Percentiles rank a stretch among this genome's conserved stretches.
Evolutionary conservation across 2,329 filamentous ascomycete species (phyloP).

Genomic region (Corynespora cassiicola): DNA sequence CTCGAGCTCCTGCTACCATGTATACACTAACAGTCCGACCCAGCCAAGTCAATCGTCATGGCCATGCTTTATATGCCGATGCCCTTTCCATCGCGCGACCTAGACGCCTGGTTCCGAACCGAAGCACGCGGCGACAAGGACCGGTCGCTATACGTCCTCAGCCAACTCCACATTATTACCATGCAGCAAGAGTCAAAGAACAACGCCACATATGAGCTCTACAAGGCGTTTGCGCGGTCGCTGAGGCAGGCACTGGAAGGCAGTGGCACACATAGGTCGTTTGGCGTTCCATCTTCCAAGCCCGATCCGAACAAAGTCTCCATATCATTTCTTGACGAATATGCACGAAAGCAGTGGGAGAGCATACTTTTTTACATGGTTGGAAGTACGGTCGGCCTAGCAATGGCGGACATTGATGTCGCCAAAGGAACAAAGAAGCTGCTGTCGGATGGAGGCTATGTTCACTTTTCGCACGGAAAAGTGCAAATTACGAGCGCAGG

Average conservation of each 20-base stretch:
- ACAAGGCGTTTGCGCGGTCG: slow-evolving; percentile 81
- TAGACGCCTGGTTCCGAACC: slow-evolving; percentile 86
- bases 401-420: slow-evolving; percentile 54
- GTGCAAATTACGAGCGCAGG: slow-evolving; percentile 88
- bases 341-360: slow-evolving; percentile 91
- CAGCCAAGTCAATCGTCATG: slow-evolving; percentile 96
- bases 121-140: slow-evolving; percentile 77
- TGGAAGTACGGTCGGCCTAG: slow-evolving; percentile 66
- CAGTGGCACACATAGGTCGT: slow-evolving; percentile 83
- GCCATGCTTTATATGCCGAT: slow-evolving; percentile 88
- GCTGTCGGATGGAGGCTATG: slow-evolving; percentile 79
- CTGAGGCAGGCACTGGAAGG: slow-evolving; percentile 88
- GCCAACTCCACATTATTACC: slow-evolving; percentile 84
- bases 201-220: slow-evolving; percentile 71
- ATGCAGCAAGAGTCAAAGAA: too few relatives aligned
- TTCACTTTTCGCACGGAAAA: slow-evolving; percentile 64
- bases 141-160: slow-evolving; percentile 80
- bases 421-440: slow-evolving; percentile 78
- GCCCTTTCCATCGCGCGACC: slow-evolving; percentile 77
- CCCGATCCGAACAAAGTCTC: slow-evolving; percentile 69
- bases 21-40: slow-evolving; percentile 3
- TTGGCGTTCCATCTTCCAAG: slow-evolving; percentile 81
- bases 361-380: slow-evolving; percentile 96
- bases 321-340: slow-evolving; percentile 78
- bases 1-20: accelerated